Conservation (phyloP, 2,329 filamentous ascomycete species). For the Nothophoma quercina region DNA sequence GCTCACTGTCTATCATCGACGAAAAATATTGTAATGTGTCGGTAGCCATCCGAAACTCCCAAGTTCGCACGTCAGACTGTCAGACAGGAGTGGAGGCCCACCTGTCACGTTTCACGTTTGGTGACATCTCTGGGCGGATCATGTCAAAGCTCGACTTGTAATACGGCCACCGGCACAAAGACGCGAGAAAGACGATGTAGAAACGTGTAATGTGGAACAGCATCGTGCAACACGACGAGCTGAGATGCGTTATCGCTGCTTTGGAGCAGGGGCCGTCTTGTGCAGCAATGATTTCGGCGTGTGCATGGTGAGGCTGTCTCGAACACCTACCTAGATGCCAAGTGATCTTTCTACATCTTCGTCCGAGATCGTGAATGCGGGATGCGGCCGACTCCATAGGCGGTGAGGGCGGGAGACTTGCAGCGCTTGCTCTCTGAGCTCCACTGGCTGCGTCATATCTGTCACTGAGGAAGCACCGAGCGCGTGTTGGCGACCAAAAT, state of each 20-base stretch:
- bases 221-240: background rate
- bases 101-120: conserved; percentile 32
- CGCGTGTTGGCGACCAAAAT: conserved; percentile 28
- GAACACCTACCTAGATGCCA: conserved; percentile 3
- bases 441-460: conserved; percentile 37
- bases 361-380: conserved; percentile 20
- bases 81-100: conserved; percentile 21
- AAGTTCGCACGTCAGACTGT: conserved; percentile 12
- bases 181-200: background rate
- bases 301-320: background rate
- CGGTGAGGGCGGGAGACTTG: conserved; percentile 41
- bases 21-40: background rate
- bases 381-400: conserved; percentile 42
- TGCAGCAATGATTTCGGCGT: background rate
- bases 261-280: background rate
- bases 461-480: conserved; percentile 30
- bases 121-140: conserved; percentile 15
- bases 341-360: conserved; percentile 5
- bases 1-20: background rate
- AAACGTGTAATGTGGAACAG: background rate
- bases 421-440: conserved; percentile 12
- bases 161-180: background rate
- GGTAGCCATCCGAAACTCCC: conserved; percentile 6
- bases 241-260: background rate
- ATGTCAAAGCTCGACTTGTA: conserved; percentile 4